These are phyloP conservation scores for Aspergillus panamensis DNA, from an alignment of 495 filamentous ascomycete species.

Conservation along the genomic window DNA sequence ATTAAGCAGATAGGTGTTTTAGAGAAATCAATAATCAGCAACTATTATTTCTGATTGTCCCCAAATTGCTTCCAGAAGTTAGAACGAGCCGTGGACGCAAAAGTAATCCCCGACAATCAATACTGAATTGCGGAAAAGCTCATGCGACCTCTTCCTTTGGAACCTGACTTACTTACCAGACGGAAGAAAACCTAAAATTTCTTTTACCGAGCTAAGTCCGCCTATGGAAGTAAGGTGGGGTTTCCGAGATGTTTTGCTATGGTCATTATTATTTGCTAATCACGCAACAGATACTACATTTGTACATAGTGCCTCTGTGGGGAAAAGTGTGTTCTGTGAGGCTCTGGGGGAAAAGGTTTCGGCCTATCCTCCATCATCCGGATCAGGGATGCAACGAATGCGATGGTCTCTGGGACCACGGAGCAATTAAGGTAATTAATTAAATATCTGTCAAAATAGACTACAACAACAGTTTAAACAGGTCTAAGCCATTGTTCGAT, in stretches of 20 bases:
- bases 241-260: not conserved
- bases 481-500: not conserved
- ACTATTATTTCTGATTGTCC: not conserved
- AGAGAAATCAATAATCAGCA: not conserved
- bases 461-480: not conserved
- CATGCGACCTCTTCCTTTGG: not conserved
- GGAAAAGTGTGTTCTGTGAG: not conserved
- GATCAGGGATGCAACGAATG: not conserved
- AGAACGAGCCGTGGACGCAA: not conserved
- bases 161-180: no score
- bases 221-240: not conserved
- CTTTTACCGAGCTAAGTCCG: not conserved
- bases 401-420: not conserved
- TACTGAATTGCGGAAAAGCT: conserved; percentile 20
- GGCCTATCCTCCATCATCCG: not conserved
- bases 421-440: not conserved
- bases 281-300: not conserved
- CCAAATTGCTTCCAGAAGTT: not conserved
- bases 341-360: not conserved
- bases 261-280: not conserved
- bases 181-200: conserved; percentile 5
- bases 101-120: conserved; percentile 8
- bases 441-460: not conserved
- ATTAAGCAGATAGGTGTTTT: no score
- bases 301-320: not conserved